A percentile compares a stretch with the other conserved stretches of the same genome.
phyloP scores from a whole-genome alignment of 345 rosid genomes.

The Aurinia saxatilis region DNA sequence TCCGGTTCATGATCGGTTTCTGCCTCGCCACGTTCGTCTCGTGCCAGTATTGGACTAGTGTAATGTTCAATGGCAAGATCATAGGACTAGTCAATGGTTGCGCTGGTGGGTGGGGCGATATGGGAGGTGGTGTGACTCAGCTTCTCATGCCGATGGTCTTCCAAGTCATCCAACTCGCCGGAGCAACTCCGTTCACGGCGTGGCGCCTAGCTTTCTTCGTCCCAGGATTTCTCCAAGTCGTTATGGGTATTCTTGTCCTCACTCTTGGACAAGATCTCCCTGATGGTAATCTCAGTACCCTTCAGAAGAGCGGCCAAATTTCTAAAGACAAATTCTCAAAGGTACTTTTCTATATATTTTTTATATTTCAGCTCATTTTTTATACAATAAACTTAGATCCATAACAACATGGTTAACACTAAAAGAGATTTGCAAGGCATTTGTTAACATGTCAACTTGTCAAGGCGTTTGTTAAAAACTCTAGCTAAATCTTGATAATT shows the following conservation, averaged over 20 bases:
- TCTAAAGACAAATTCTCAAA: slow-evolving; percentile 70
- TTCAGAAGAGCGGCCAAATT: slow-evolving; percentile 63
- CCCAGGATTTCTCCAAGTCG: slow-evolving; percentile 54
- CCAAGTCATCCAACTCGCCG: slow-evolving; percentile 39
- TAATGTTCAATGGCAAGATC: slow-evolving; percentile 78
- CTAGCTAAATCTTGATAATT: too few species aligned
- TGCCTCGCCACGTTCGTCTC: slow-evolving; percentile 85
- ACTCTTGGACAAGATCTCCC: slow-evolving; percentile 85
- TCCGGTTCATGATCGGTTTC: slow-evolving; percentile 84
- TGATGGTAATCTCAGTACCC: slow-evolving; percentile 61
- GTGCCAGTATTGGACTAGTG: slow-evolving; percentile 84
- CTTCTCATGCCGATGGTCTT: slow-evolving; percentile 68
- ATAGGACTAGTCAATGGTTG: slow-evolving; percentile 77
- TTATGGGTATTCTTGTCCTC: slow-evolving; percentile 61
- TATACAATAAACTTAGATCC: not conserved
- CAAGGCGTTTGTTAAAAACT: too few species aligned
- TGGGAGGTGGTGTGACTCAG: slow-evolving; percentile 88
- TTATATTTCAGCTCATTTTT: not conserved
- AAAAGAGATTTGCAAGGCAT: not conserved
- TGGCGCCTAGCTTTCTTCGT: slow-evolving; percentile 86
- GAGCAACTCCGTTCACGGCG: slow-evolving; percentile 70
- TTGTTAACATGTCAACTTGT: too few species aligned
- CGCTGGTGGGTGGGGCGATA: slow-evolving; percentile 83
- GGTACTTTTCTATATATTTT: slow-evolving; percentile 19
- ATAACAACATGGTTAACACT: not conserved